Conservation (phyloP, 306 rosid species). For the Trichosanthes truncata region DNA sequence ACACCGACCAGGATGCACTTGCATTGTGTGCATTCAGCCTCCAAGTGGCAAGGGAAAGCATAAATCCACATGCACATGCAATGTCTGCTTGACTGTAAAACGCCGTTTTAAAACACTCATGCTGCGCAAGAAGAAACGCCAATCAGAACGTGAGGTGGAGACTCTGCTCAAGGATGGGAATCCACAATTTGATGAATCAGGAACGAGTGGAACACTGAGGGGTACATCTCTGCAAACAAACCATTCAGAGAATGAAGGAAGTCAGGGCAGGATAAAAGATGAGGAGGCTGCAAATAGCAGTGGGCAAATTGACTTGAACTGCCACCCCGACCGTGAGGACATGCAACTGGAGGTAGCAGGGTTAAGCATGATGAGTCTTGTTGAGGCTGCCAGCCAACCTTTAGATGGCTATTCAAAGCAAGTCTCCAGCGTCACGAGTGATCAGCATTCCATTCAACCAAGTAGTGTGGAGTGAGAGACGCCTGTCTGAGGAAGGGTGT, state of each 20-base stretch:
- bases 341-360: constrained; percentile 35
- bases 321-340: constrained; percentile 57
- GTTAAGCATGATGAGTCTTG: constrained; percentile 28
- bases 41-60: constrained; percentile 97
- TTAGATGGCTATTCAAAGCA: constrained; percentile 23
- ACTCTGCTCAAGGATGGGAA: not conserved
- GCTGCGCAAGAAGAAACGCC: constrained; percentile 83
- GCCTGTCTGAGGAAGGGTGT: constrained; percentile 29
- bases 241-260: constrained; percentile 27
- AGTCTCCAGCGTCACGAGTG: constrained; percentile 21
- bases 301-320: constrained; percentile 75
- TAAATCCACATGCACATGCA: constrained; percentile 77
- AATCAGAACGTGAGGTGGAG: constrained; percentile 51
- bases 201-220: constrained; percentile 26
- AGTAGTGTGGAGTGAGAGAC: constrained; percentile 31
- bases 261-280: constrained; percentile 21
- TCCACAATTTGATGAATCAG: constrained; percentile 18
- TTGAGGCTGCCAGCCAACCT: constrained; percentile 25
- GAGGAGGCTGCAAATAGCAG: constrained; percentile 38
- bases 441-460: constrained; percentile 26
- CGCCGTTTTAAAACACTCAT: constrained; percentile 91
- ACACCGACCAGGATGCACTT: constrained; percentile 89
- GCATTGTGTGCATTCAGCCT: constrained; percentile 93
- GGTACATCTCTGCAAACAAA: constrained; percentile 17
- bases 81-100: constrained; percentile 83